Evolutionary conservation across 257 asterid species (phyloP).

Genomic region (Penstemon eatonii): DNA sequence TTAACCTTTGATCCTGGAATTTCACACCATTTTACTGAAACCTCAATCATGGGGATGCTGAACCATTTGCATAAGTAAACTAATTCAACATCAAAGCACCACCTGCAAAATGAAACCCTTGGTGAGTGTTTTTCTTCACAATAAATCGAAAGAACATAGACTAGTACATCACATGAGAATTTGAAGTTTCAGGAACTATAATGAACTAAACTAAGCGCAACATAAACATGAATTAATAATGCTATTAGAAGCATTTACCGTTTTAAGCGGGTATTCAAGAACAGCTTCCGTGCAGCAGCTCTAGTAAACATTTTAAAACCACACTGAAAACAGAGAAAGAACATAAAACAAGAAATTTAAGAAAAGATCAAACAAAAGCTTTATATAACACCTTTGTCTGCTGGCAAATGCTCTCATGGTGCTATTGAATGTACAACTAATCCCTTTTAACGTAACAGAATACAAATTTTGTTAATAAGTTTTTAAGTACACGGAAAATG

Average conservation of each 20-base stretch:
- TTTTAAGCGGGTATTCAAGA: constrained; percentile 79
- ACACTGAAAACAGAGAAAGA: constrained; percentile 56
- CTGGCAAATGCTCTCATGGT: neutral
- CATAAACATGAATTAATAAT: too few species aligned
- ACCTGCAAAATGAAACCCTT: constrained; percentile 45
- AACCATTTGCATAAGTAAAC: constrained; percentile 79
- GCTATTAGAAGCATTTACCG: constrained; percentile 40
- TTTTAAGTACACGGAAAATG: neutral
- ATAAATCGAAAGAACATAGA: too few species aligned
- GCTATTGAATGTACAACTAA: neutral
- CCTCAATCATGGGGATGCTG: constrained; percentile 71
- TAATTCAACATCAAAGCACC: constrained; percentile 97
- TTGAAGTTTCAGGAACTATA: neutral
- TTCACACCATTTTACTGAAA: constrained; percentile 86
- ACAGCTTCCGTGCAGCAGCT: constrained; percentile 96
- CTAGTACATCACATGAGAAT: too few species aligned
- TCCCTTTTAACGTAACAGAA: neutral
- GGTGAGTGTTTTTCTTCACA: neutral
- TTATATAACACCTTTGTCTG: neutral
- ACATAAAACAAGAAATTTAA: constrained; percentile 17
- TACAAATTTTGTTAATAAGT: constrained; percentile 7
- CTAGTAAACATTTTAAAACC: constrained; percentile 98
- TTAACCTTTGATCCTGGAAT: constrained; percentile 95
- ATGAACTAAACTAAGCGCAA: constrained; percentile 2
- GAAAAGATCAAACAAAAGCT: constrained; percentile 11